phyloP scores from a whole-genome alignment of 148 eudicot genomes.

The Hydrangea macrophylla region DNA sequence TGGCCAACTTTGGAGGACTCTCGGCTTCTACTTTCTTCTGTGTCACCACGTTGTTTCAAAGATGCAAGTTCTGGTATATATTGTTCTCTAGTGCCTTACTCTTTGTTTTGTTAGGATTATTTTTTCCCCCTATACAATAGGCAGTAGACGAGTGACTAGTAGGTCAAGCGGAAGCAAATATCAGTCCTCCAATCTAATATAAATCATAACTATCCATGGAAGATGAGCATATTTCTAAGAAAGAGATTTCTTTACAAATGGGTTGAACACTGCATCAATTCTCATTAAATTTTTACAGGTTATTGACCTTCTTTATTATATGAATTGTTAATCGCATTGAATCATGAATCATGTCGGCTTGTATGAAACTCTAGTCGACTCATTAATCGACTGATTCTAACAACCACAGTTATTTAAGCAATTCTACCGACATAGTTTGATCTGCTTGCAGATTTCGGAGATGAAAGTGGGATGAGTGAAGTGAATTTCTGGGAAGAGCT shows the following conservation, averaged over 20 bases:
- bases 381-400: no score
- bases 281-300: not conserved
- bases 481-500: slow-evolving; percentile 89
- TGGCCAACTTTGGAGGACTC: slow-evolving; percentile 72
- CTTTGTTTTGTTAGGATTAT: not conserved
- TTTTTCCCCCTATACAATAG: not conserved
- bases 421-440: slow-evolving; percentile 8
- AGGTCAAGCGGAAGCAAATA: not conserved
- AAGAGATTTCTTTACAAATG: not conserved
- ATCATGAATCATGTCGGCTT: no score
- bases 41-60: slow-evolving; percentile 49
- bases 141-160: not conserved
- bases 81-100: not conserved
- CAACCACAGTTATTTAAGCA: no score
- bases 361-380: no score
- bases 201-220: not conserved
- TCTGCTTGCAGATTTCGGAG: slow-evolving; percentile 41
- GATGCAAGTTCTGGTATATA: slow-evolving; percentile 36
- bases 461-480: slow-evolving; percentile 36
- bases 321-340: no score
- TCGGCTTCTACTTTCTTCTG: slow-evolving; percentile 77
- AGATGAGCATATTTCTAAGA: not conserved
- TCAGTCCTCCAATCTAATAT: not conserved
- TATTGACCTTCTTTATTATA: not conserved
- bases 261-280: not conserved